phyloP scores from a whole-genome alignment of 805 yeast species.

The Starmerella davenportii region DNA sequence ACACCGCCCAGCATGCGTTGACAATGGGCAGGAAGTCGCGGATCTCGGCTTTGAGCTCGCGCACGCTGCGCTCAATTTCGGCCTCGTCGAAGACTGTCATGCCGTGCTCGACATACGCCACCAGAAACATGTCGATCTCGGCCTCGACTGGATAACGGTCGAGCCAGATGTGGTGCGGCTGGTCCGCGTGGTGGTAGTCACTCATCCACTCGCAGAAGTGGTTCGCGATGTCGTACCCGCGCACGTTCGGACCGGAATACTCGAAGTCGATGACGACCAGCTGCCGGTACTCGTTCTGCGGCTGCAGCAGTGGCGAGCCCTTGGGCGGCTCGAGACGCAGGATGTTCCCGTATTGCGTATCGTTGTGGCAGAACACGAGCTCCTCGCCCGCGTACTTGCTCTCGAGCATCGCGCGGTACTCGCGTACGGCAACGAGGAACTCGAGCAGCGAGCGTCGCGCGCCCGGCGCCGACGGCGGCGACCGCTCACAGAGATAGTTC shows the following conservation, averaged over 20 bases:
- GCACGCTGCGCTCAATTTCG: constrained; percentile 30
- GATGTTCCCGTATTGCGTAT: constrained; percentile 89
- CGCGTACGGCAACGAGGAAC: constrained; percentile 32
- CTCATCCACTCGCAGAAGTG: constrained; percentile 97
- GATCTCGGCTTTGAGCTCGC: constrained; percentile 43
- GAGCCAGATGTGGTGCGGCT: constrained; percentile 37
- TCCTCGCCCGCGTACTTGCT: constrained; percentile 28
- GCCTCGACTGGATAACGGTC: constrained; percentile 47
- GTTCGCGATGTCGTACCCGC: constrained; percentile 80
- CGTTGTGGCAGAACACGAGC: constrained; percentile 82
- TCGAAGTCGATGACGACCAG: constrained; percentile 92
- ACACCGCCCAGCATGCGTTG: constrained; percentile 64
- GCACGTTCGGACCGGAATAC: constrained; percentile 77
- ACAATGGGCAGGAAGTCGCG: constrained; percentile 67
- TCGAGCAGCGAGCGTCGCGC: constrained; percentile 15
- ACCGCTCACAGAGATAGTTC: background rate
- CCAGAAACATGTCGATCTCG: constrained; percentile 52
- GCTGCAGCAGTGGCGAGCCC: constrained; percentile 34
- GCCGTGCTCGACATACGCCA: constrained; percentile 54
- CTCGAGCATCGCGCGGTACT: constrained; percentile 48
- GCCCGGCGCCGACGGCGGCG: background rate
- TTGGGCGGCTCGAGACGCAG: constrained; percentile 37
- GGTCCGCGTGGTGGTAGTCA: constrained; percentile 54
- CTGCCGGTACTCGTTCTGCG: constrained; percentile 40
- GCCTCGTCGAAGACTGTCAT: constrained; percentile 20